Evolutionary conservation across 768 basidiomycete species (phyloP).

Genomic region (Pleurotus ostreatus): DNA sequence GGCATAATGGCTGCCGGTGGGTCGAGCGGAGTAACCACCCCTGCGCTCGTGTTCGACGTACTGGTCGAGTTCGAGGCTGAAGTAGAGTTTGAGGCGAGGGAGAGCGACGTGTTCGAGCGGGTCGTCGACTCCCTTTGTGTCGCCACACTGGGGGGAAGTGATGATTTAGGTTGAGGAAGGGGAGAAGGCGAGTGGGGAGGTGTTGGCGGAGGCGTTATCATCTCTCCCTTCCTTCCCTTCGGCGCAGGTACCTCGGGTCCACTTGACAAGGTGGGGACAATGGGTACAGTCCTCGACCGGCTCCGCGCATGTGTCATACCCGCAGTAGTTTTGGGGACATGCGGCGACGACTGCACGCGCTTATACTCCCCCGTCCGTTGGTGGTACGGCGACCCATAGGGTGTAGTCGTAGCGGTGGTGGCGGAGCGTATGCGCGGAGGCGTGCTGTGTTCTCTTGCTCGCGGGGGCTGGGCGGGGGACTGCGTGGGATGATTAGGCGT

Average conservation of each 20-base stretch:
- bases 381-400: too few species aligned
- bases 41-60: not conserved
- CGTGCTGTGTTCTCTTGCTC: too few species aligned
- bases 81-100: not conserved
- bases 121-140: not conserved
- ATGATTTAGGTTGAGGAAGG: too few species aligned
- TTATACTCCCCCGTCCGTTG: too few species aligned
- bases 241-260: not conserved
- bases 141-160: too few species aligned
- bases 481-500: too few species aligned
- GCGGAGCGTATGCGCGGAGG: too few species aligned
- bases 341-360: too few species aligned
- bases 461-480: too few species aligned
- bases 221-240: not conserved
- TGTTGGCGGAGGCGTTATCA: conserved; percentile 4
- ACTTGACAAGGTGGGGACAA: too few species aligned
- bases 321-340: too few species aligned
- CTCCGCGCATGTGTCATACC: not conserved
- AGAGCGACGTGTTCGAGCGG: conserved; percentile 1
- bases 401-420: too few species aligned
- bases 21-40: not conserved
- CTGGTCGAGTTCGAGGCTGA: not conserved
- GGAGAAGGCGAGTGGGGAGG: not conserved
- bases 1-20: not conserved
- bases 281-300: not conserved